Evolutionary conservation across 164 flowering plant genomes (phyloP).

Genomic region (Vitis vinifera): ASM3070453v1 NC_081820.1:16553501-16554000

Average conservation of each 20-base stretch:
- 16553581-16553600: not conserved
- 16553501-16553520: conserved; percentile 15
- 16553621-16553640: conserved; percentile 24
- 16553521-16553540: not conserved
- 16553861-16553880: too few species aligned
- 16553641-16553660: conserved; percentile 10
- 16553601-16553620: conserved; percentile 14
- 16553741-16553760: not conserved
- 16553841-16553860: not conserved
- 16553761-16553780: not conserved
- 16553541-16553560: not conserved
- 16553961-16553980: too few species aligned
- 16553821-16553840: not conserved
- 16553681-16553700: not conserved
- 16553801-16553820: not conserved
- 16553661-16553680: conserved; percentile 1
- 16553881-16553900: too few species aligned
- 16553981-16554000: too few species aligned
- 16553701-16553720: conserved; percentile 6
- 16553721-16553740: conserved; percentile 11
- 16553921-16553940: too few species aligned
- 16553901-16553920: too few species aligned
- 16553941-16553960: too few species aligned
- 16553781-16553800: not conserved
- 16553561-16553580: not conserved